phyloP scores from a whole-genome alignment of 2,329 filamentous ascomycete species.

The Pseudogymnoascus sp. region DNA sequence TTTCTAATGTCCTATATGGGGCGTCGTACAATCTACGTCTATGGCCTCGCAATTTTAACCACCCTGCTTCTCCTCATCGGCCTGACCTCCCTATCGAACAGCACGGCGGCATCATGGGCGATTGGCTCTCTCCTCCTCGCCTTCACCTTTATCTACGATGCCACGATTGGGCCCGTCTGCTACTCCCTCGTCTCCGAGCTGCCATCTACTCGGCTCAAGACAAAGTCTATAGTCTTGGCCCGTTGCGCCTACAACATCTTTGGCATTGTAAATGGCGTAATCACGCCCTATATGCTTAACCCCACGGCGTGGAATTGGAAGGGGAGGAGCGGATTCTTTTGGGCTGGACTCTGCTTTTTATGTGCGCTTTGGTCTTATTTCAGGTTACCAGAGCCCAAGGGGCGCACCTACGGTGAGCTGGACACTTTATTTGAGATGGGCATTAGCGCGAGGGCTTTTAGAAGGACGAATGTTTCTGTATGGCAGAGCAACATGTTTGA shows the following conservation, averaged over 20 bases:
- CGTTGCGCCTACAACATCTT: slow-evolving; percentile 65
- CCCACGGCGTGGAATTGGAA: slow-evolving; percentile 78
- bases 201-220: slow-evolving; percentile 71
- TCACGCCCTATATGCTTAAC: slow-evolving; percentile 89
- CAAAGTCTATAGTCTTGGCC: slow-evolving; percentile 82
- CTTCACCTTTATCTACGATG: slow-evolving; percentile 75
- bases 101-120: slow-evolving; percentile 37
- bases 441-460: slow-evolving; percentile 36
- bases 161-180: slow-evolving; percentile 78
- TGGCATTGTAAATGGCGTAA: slow-evolving; percentile 67
- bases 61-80: slow-evolving; percentile 73
- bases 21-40: slow-evolving; percentile 62
- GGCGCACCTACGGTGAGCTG: slow-evolving; percentile 74
- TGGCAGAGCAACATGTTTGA: not conserved
- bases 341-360: slow-evolving; percentile 69
- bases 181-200: slow-evolving; percentile 81
- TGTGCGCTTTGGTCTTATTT: slow-evolving; percentile 78
- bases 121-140: slow-evolving; percentile 60
- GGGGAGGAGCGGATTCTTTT: slow-evolving; percentile 82
- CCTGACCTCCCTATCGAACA: slow-evolving; percentile 26
- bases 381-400: slow-evolving; percentile 68
- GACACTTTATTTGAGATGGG: slow-evolving; percentile 72
- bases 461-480: slow-evolving; percentile 60
- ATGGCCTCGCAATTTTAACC: slow-evolving; percentile 65
- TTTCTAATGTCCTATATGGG: slow-evolving; percentile 39